Evolutionary conservation across 768 basidiomycete species (phyloP), one percentile per base, ranked within the genome.

Genomic region (Cyclocybe aegerita): DNA sequence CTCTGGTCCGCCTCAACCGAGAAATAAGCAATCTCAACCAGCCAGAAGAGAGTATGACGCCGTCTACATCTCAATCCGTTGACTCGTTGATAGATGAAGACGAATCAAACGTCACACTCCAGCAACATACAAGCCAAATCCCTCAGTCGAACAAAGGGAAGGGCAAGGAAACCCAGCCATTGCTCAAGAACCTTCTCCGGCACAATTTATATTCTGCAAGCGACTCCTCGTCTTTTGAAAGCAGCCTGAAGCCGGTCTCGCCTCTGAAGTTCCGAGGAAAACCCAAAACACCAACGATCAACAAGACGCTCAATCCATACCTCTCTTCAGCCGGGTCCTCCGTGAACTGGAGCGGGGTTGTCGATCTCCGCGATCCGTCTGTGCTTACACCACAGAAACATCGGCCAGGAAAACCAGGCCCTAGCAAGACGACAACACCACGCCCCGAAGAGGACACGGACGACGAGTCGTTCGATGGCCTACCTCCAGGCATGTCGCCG

Each of bases 321-420:
- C 73, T 89, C 6, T 76, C 84, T 0, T 63, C 75, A 3, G 73
- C 78, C 42, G 67, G 69, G 2, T 63, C 76, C 5, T 77, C 83
- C 2, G 65, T 69, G 8, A 68, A 82, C 11, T 90, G 88, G 88
- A 79, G 79, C 59, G 89, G 89, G 8, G 67, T 93, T 32, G 85
- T 91, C 32, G 81, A 95, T 66, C 77, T 91, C 3, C 74, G 77
- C 12, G 81, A 81, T 51, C 77, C 83, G 5, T 72, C 75, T 29
- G 68, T 79, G 12, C 59, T 70, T 15, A 81, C 80, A 12, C 79
- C 79, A 14, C 70, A 64, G 48, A 49, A 61, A 3, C 36, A 53
- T 39, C 75, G 70, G 54, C 64, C 60, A 52, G 50, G 66, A 64
- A 55, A 63, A 4, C 51, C 56, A n/a, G 56, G 65, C 12, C 39